phyloP scores from a whole-genome alignment of 495 filamentous ascomycete genomes.

The Terfezia boudieri region DNA sequence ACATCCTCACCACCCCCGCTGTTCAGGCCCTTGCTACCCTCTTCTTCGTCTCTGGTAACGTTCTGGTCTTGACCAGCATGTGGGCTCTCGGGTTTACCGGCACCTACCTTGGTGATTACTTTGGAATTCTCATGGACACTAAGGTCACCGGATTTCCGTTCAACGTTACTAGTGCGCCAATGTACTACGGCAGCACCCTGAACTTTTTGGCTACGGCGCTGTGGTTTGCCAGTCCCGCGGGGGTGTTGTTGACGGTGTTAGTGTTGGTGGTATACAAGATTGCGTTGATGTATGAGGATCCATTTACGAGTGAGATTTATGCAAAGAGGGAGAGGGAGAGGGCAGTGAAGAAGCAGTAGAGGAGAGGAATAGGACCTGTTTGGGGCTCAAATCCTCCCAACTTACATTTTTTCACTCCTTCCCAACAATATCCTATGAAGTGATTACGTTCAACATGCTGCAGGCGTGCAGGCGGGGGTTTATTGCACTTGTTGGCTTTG shows the following conservation, averaged over 20 bases:
- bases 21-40: conserved; percentile 38
- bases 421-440: too few relatives aligned
- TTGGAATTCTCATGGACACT: conserved; percentile 89
- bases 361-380: conserved; percentile 3
- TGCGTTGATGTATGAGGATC: conserved; percentile 79
- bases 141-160: conserved; percentile 90
- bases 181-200: conserved; percentile 90
- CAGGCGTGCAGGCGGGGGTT: too few relatives aligned
- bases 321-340: conserved; percentile 52
- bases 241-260: conserved; percentile 48
- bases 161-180: conserved; percentile 75
- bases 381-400: not conserved
- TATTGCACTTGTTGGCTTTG: too few relatives aligned
- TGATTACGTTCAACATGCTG: too few relatives aligned
- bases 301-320: conserved; percentile 91
- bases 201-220: conserved; percentile 82
- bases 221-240: conserved; percentile 71
- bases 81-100: conserved; percentile 88
- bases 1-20: conserved; percentile 30
- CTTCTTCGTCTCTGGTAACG: conserved; percentile 53
- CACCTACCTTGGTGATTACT: conserved; percentile 91
- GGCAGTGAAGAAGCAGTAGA: conserved; percentile 23
- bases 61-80: conserved; percentile 70
- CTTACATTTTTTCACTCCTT: not conserved
- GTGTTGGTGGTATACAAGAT: conserved; percentile 63